Percentiles rank a stretch among this genome's conserved stretches.
Conservation (phyloP, 495 filamentous ascomycete genomes). For the Physcia stellaris region DNA sequence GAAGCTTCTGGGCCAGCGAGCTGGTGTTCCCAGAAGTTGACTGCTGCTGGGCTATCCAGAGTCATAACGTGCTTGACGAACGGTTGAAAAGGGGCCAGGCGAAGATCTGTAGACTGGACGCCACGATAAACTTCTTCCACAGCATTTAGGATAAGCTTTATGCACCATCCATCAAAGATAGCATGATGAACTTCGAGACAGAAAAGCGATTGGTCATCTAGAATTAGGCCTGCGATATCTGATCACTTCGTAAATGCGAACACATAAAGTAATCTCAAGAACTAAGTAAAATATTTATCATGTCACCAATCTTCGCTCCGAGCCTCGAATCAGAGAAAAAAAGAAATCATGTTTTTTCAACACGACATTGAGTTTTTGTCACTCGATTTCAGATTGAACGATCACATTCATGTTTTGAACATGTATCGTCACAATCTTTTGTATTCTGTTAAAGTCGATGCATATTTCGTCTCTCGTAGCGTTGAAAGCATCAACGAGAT, state of each 20-base stretch:
- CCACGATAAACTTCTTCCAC: slow-evolving; percentile 28
- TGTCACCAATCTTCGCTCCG: slow-evolving; percentile 55
- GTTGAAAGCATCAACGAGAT: slow-evolving; percentile 49
- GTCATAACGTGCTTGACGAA: slow-evolving; percentile 30
- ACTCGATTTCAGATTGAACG: slow-evolving; percentile 53
- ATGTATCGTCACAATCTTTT: slow-evolving; percentile 42
- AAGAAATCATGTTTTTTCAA: slow-evolving; percentile 42
- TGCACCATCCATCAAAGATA: slow-evolving; percentile 56
- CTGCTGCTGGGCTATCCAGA: slow-evolving; percentile 22
- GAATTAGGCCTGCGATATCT: slow-evolving; percentile 22
- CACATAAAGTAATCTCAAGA: too few relatives aligned
- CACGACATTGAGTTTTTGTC: slow-evolving; percentile 48
- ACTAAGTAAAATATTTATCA: slow-evolving; percentile 50
- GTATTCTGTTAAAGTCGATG: slow-evolving; percentile 52
- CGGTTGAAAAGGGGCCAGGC: slow-evolving; percentile 24
- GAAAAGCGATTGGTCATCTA: too few relatives aligned
- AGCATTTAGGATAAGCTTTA: slow-evolving; percentile 40
- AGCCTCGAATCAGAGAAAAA: slow-evolving; percentile 54
- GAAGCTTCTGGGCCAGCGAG: slow-evolving; percentile 37
- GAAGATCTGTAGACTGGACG: slow-evolving; percentile 9
- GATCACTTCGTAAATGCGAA: background rate
- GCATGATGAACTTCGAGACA: too few relatives aligned
- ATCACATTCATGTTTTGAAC: slow-evolving; percentile 48
- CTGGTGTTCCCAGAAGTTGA: slow-evolving; percentile 30
- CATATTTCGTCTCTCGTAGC: slow-evolving; percentile 48